Base-by-base conservation (phyloP, 2,329 filamentous ascomycete species). In the Ophiostoma perfectum region DNA sequence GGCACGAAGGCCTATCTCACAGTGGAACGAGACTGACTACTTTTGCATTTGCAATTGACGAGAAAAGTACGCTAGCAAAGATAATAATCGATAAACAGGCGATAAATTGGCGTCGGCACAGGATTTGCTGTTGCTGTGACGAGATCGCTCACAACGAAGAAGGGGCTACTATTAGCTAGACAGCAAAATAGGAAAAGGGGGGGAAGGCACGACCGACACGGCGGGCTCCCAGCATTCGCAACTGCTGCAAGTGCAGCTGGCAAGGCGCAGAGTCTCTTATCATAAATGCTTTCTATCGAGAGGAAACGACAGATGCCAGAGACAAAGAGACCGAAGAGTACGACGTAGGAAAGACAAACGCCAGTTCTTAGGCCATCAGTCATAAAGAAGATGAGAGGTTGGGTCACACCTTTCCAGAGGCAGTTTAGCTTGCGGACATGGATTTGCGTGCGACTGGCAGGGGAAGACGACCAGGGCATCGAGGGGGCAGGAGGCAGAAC, bases 401-500 rank as follows among this genome's bases (percentile, higher is more conserved):
- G 64, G 45, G 64, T 45, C 66, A 39, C 36, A 3, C 71, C 66
- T 70, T 73, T 71, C 74, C 74, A 71, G 75, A 72, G 72, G 72
- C 72, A 64, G 74, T 75, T 70, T 76, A 75, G 72, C 71, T 72
- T 71, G 67, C 66, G 73, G 70, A 69, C 67, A 71, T 52, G 68
- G 67, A 66, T 27, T 27, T 27, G 27, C 27, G 38, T 66, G 16
- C 39, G 9, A 55, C 16, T 44, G 60, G 27, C 60, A 44, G 42
- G 60, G 52, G 16, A 18, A 44, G 38, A 63, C 42, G 11, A 12
- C 6, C 42, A 44, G 42, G 42, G 42, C 42, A 44, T 27, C 27
- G 27, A 27, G 27, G 27, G 27, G 27, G 27, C n/a, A 58, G 27
- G 18, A 58, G 52, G 52, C 52, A 58, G 52, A 58, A 58, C 27